Base-by-base conservation (phyloP, 495 filamentous ascomycete species). In the Tuber calosporum region DNA sequence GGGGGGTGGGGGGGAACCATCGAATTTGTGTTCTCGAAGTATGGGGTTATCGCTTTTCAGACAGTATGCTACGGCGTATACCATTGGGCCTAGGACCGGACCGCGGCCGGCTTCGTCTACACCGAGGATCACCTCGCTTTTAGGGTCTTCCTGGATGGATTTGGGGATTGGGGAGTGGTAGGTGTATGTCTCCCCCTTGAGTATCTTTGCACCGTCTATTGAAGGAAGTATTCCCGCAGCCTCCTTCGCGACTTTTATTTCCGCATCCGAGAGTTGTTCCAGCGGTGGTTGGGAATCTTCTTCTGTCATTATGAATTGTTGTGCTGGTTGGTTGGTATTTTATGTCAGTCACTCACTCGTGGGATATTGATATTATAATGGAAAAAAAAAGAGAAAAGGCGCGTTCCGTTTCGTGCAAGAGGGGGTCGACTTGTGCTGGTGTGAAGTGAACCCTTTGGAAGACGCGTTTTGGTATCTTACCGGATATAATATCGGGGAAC, bases 81-180 rank as follows among this genome's bases (percentile, higher is more conserved):
- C 94, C 95, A 99, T 99, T 17, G 95, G 94, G 2, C 95, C 95
- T 5, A 99, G 87, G 9, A 98, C 96, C 30, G 95, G 96, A 11
- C 95, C 95, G 74, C 95, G 89, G 68, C 95, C 95, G 72, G 95
- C 95, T 86, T 99, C 95, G 82, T 99, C 95, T 69, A 99, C 90
- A 45, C 95, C 95, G 26, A 99, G 86, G 41, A 91, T 89, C 75
- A 89, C 84, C 4, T 85, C 82, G 38, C 84, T 79, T 69, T 87
- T 84, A 69, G 82, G 79, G n/a, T 83, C 75, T 0, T 87, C 75
- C 22, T 87, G 83, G 67, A 87, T 83, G 19, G 83, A 72, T 0
- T 88, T 84, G 5, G 88, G 92, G 4, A 93, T 86, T 4, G 89
- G 84, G 4, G 93, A 94, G 84, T 90, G 93, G 83, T 97, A 87